phyloP scores from a whole-genome alignment of 2,329 filamentous ascomycete species.

The Bimuria novae-zelandiae region DNA sequence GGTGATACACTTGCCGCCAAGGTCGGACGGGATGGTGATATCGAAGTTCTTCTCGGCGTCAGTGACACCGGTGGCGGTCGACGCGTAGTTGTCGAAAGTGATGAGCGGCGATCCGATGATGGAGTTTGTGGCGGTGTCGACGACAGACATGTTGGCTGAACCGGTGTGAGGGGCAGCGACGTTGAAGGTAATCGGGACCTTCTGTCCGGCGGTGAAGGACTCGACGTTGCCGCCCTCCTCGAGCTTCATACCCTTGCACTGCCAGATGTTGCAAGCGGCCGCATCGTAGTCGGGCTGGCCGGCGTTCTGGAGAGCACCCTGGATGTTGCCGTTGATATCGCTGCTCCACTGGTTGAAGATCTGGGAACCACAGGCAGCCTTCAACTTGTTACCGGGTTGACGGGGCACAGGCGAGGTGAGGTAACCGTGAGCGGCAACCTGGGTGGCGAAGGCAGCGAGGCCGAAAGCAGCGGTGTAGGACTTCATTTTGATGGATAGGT shows the following conservation, averaged over 20 bases:
- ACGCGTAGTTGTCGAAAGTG: constrained; percentile 61
- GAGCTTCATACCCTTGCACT: constrained; percentile 64
- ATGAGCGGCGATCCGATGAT: constrained; percentile 60
- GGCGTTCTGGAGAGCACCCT: constrained; percentile 58
- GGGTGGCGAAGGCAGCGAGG: constrained; percentile 50
- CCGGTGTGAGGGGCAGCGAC: constrained; percentile 61
- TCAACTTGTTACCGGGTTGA: constrained; percentile 57
- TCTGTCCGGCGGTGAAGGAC: constrained; percentile 56
- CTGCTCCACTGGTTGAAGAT: constrained; percentile 58
- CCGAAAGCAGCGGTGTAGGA: constrained; percentile 47
- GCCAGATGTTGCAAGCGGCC: constrained; percentile 56
- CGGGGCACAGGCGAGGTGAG: constrained; percentile 56
- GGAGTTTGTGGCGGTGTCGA: constrained; percentile 58
- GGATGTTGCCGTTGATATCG: constrained; percentile 63
- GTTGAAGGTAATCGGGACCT: constrained; percentile 52
- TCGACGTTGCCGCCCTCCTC: constrained; percentile 60
- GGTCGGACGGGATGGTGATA: constrained; percentile 58
- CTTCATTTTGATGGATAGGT: constrained; percentile 47
- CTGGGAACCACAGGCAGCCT: constrained; percentile 59
- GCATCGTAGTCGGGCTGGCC: constrained; percentile 55
- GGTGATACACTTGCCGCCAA: constrained; percentile 52
- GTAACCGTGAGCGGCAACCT: constrained; percentile 59
- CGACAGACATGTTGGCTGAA: constrained; percentile 62
- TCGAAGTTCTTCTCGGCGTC: constrained; percentile 55
- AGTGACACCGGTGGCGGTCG: constrained; percentile 50